These are phyloP conservation scores for Helotiales sp. DNA, from an alignment of 2,329 filamentous ascomycete species.

Conservation along the genomic window DNA sequence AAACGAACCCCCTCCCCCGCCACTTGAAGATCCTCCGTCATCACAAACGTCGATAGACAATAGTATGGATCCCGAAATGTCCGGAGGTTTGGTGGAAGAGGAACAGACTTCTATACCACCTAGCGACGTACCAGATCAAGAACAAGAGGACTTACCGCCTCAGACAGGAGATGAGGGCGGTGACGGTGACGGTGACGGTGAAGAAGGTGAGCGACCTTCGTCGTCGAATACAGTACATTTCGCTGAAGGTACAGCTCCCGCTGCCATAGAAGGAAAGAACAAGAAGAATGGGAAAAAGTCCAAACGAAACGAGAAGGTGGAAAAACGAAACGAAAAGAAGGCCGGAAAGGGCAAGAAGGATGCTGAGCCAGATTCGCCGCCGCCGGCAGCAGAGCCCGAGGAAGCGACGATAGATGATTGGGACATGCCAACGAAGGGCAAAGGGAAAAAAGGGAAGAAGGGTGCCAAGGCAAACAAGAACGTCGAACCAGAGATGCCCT, in stretches of 20 bases:
- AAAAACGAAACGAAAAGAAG: conserved; percentile 14
- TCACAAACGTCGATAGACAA: not conserved
- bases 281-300: conserved; percentile 23
- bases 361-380: not conserved
- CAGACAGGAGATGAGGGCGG: conserved; percentile 1
- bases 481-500: not conserved
- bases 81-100: not conserved
- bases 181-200: not conserved
- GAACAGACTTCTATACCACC: not conserved
- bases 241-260: conserved; percentile 15
- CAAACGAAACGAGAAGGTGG: conserved; percentile 17
- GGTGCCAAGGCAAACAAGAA: conserved; percentile 11
- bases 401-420: not conserved
- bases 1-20: not conserved
- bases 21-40: not conserved
- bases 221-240: conserved; percentile 15
- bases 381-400: not conserved
- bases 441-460: conserved; percentile 16
- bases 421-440: conserved; percentile 1
- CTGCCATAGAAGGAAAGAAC: conserved; percentile 6
- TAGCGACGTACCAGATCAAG: not conserved
- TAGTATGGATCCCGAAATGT: not conserved
- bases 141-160: not conserved
- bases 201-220: not conserved
- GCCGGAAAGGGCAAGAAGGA: not conserved